Evolutionary conservation across 2,329 filamentous ascomycete genomes (phyloP), one percentile per base, ranked within the genome.

Genomic region (Aspergillus fischeri): DNA sequence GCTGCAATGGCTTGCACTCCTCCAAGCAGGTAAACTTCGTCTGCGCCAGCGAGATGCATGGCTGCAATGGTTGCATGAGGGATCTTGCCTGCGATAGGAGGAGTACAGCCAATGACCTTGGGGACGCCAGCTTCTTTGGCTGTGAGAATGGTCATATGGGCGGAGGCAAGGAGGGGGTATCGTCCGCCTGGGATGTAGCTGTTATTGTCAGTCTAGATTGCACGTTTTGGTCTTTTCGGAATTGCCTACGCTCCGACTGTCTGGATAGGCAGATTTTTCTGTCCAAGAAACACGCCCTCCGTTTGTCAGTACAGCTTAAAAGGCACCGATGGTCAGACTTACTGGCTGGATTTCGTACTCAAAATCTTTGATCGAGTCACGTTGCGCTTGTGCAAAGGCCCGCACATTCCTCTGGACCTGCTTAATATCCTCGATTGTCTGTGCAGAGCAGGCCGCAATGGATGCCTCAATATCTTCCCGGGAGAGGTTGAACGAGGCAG

Each of bases 121-220:
- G 70, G 69, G 1, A 83, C 80, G 2, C 81, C 81, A 4, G 81
- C 81, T 4, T 79, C 78, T 62, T 83, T 83, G 24, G 81, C 81
- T 0, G 81, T 83, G 4, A 82, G 65, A 49, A 83, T 81, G 2
- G 81, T 83, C 81, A 83, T 83, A 64, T 83, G 81, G 2, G 79
- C 79, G 7, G 77, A 80, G 1, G 81, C 81, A 2, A 83, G 77
- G 2, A 83, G 72, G 0, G 81, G 79, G 58, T 83, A 83, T 6
- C 80, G 74, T 3, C 81, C 80, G 4, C 80, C 80, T 1, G 80
- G 80, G 44, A 82, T 80, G 59, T 80, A 81, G 0, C 71, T 73
- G 3, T 27, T 3, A 27, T 9, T 10, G 17, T 41, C 17, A 35
- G 32, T 17, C 32, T 17, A 35, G 32, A 35, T 7, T 35, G 14